These are phyloP conservation scores for Leishmania martiniquensis DNA, from an alignment of 208 protist species.

Conservation along the genomic window DNA sequence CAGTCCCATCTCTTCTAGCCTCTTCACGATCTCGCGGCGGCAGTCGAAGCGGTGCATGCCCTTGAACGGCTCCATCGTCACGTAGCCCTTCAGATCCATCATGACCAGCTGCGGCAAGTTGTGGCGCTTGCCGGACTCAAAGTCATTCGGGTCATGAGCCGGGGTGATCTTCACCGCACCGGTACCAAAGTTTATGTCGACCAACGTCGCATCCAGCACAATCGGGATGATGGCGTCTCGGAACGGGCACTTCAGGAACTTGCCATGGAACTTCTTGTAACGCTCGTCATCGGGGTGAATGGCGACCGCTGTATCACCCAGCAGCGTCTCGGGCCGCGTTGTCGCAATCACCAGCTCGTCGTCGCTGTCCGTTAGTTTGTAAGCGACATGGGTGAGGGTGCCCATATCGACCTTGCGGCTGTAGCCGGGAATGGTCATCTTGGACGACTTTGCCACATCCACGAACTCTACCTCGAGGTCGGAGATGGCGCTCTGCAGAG, in stretches of 20 bases:
- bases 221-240: conserved; percentile 95
- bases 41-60: conserved; percentile 98
- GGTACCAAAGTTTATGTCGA: conserved; percentile 99
- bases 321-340: conserved; percentile 99
- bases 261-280: conserved; percentile 97
- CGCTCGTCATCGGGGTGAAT: conserved; percentile 98
- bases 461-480: conserved; percentile 99
- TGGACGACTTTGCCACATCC: conserved; percentile 81
- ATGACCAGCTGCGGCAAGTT: conserved; percentile 96
- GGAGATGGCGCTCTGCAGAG: conserved; percentile 99
- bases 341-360: conserved; percentile 96
- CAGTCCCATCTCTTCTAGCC: conserved; percentile 91
- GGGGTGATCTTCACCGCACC: conserved; percentile 99
- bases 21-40: conserved; percentile 90
- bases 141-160: conserved; percentile 99
- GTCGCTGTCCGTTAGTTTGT: conserved; percentile 91
- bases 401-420: conserved; percentile 95
- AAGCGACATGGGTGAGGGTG: conserved; percentile 94
- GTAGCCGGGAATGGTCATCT: conserved; percentile 92
- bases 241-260: conserved; percentile 97
- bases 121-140: conserved; percentile 97
- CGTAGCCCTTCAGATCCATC: conserved; percentile 96
- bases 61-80: conserved; percentile 93
- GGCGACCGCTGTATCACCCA: conserved; percentile 98
- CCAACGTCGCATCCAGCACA: conserved; percentile 95